Evolutionary conservation across 306 rosid genomes (phyloP).

Genomic region (Chamaecrista fasciculata): DNA sequence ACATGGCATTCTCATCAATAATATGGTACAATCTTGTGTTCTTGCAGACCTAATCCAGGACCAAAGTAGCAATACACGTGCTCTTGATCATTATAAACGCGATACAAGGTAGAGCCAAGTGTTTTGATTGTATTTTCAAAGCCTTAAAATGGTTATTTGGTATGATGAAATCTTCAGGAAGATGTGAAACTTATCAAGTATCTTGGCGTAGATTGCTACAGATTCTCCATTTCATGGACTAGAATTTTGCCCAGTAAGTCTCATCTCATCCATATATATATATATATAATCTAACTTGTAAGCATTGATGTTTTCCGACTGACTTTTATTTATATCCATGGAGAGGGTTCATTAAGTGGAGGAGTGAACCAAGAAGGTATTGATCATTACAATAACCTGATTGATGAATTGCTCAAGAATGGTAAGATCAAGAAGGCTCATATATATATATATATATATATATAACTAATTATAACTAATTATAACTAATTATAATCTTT

Average conservation of each 20-base stretch:
- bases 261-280: too few relatives aligned
- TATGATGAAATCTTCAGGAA: constrained; percentile 17
- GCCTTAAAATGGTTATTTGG: neutral
- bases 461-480: too few relatives aligned
- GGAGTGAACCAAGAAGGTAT: constrained; percentile 23
- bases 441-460: too few relatives aligned
- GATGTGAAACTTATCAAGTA: constrained; percentile 33
- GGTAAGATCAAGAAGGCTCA: too few relatives aligned
- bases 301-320: too few relatives aligned
- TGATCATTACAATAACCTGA: constrained; percentile 18
- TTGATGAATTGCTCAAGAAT: constrained; percentile 13
- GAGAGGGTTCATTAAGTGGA: constrained; percentile 20
- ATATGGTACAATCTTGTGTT: neutral
- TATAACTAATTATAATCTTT: too few relatives aligned
- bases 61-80: neutral
- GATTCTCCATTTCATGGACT: constrained; percentile 44
- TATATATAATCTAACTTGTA: too few relatives aligned
- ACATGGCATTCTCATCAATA: neutral
- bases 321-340: neutral
- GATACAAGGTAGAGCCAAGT: constrained; percentile 14
- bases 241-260: constrained; percentile 41
- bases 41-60: neutral
- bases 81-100: constrained; percentile 13
- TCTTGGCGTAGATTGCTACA: constrained; percentile 31
- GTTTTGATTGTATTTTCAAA: neutral